Conservation (phyloP, 2,329 filamentous ascomycete genomes). For the Dothideomycetes sp. region DNA sequence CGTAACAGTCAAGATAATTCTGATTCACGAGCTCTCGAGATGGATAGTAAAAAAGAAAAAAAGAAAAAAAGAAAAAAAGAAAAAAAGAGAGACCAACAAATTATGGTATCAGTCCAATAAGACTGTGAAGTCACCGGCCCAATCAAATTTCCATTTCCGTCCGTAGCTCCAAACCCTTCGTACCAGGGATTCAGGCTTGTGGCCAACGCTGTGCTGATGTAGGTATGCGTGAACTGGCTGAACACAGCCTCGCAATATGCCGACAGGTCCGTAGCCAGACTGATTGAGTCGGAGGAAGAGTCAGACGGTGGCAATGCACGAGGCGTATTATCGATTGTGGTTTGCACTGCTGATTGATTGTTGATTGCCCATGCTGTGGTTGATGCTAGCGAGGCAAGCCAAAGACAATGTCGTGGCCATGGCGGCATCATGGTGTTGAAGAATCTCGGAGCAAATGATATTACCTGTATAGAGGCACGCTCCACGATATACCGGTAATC, state of each 20-base stretch:
- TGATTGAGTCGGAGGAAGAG: background rate
- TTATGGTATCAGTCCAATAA: slow-evolving; percentile 9
- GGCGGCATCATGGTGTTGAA: no score
- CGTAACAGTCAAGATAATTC: no score
- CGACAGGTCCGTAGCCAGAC: background rate
- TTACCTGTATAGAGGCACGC: no score
- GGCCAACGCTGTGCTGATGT: slow-evolving; percentile 6
- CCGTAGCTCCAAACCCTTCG: slow-evolving; percentile 10
- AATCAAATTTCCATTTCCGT: slow-evolving; percentile 7
- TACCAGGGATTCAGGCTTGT: slow-evolving; percentile 10
- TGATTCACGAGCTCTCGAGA: no score
- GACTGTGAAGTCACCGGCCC: slow-evolving; percentile 9
- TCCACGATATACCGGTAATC: no score
- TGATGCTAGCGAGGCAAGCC: no score
- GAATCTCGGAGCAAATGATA: no score
- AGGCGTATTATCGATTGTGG: background rate
- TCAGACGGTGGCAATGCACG: background rate
- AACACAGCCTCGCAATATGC: slow-evolving; percentile 1
- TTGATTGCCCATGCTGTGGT: no score
- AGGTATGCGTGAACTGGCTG: slow-evolving; percentile 1
- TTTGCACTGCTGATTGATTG: no score
- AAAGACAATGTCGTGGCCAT: no score
- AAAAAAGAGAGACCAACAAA: slow-evolving; percentile 5
- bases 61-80: no score
- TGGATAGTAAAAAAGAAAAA: no score